Evolutionary conservation across 192 early-diverging fungal genomes (phyloP), one percentile per base, ranked within the genome.

Genomic region (Funneliformis geosporum): DNA sequence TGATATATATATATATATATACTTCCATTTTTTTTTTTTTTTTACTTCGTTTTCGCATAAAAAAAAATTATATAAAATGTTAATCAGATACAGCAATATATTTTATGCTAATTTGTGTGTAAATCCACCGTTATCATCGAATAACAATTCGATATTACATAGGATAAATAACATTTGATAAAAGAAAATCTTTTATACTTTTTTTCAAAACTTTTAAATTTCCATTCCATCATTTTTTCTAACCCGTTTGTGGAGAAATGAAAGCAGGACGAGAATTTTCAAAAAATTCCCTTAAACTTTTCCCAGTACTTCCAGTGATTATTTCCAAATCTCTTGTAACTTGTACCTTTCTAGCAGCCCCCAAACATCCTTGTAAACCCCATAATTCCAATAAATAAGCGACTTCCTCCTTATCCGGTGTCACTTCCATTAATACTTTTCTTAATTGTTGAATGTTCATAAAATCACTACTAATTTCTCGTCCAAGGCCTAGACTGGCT

Each of bases 301-400:
- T 69, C n/a, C 67, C 67, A 1, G 67, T n/a, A 43, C 38, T 39
- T 9, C 67, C 67, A 2, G 67, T 69, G 18, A 69, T 69, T 21
- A 25, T 43, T 39, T 69, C 67, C 8, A 69, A n/a, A 40, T 69
- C 67, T 40, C 67, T 33, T 40, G 67, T 69, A n/a, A 69, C 67
- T 42, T 69, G 67, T 12, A 69, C 67, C 8, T 21, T 69, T 69
- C 67, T 33, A 43, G 67, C 4, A 12, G 38, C 39, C n/a, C 67
- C 67, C 14, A 38, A 21, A 69, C 42, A 40, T 2, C 18, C 40
- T 69, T 69, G 67, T 42, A 69, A 42, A n/a, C 67, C 67, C 67
- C 67, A 69, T 43, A 69, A 69, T 69, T 69, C 67, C n/a, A 69
- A 69, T 14, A 69, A 39, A n/a, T 69, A 69, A n/a, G 40, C 38